Evolutionary conservation across 2,329 filamentous ascomycete genomes (phyloP).

Genomic region (Endoconidiophora polonica): DNA sequence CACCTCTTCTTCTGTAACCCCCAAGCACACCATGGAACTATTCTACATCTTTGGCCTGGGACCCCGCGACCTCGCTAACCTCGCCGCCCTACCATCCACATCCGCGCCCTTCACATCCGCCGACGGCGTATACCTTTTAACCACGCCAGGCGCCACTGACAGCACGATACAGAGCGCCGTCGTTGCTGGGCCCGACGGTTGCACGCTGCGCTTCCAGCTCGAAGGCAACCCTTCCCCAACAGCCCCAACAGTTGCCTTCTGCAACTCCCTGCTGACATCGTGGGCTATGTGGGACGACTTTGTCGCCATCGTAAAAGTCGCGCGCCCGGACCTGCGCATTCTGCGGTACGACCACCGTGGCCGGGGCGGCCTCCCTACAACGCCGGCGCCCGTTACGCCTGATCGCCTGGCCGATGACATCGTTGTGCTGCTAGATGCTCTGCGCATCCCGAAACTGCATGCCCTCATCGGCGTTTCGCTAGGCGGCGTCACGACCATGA

Average conservation of each 20-base stretch:
- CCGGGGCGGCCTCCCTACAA: constrained; percentile 34
- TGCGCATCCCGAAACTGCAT: constrained; percentile 51
- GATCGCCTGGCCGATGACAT: constrained; percentile 55
- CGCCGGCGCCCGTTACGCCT: constrained; percentile 36
- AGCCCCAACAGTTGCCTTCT: constrained; percentile 58
- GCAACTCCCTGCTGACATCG: constrained; percentile 66
- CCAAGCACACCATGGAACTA: constrained; percentile 47
- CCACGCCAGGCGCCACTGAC: constrained; percentile 31
- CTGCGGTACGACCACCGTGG: constrained; percentile 67
- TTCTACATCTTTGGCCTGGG: constrained; percentile 69
- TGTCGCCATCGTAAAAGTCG: constrained; percentile 39
- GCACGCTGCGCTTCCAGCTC: constrained; percentile 54
- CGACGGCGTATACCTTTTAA: constrained; percentile 25
- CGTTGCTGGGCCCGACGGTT: constrained; percentile 40
- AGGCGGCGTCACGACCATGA: constrained; percentile 63
- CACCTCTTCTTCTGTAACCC: constrained; percentile 25
- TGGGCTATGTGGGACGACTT: constrained; percentile 70
- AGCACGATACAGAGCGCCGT: constrained; percentile 45
- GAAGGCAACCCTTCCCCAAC: constrained; percentile 51
- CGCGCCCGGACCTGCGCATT: constrained; percentile 51
- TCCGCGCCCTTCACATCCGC: constrained; percentile 32
- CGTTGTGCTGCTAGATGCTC: constrained; percentile 44
- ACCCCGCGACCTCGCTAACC: constrained; percentile 46
- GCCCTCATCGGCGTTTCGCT: constrained; percentile 62
- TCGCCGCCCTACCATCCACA: constrained; percentile 32